phyloP scores from a whole-genome alignment of 2,329 filamentous ascomycete species.

The Xylaria sp. region DNA sequence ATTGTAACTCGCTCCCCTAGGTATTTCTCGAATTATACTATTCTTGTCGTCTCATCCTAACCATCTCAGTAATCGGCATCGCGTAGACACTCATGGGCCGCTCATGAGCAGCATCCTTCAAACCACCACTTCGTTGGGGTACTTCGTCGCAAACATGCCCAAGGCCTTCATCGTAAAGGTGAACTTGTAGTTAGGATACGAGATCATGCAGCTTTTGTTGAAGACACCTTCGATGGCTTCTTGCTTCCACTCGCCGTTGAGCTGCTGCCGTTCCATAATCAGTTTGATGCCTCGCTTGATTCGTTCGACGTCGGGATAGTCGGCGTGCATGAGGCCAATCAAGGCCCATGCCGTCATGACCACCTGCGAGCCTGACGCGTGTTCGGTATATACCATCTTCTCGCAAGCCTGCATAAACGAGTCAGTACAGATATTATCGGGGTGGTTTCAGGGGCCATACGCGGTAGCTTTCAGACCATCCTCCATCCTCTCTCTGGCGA shows the following conservation, averaged over 20 bases:
- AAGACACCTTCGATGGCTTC: slow-evolving; percentile 97
- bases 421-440: slow-evolving; percentile 2
- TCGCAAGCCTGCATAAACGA: slow-evolving; percentile 61
- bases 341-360: slow-evolving; percentile 92
- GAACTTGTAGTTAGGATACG: slow-evolving; percentile 98
- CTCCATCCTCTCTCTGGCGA: slow-evolving; percentile 81
- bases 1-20: not conserved
- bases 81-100: not conserved
- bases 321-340: slow-evolving; percentile 75
- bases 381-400: slow-evolving; percentile 67
- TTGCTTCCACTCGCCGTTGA: slow-evolving; percentile 90
- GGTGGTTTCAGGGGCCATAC: slow-evolving; percentile 35
- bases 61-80: not conserved
- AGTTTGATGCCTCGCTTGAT: slow-evolving; percentile 70
- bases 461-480: slow-evolving; percentile 93
- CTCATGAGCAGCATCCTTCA: slow-evolving; percentile 10
- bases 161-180: slow-evolving; percentile 90
- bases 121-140: slow-evolving; percentile 57
- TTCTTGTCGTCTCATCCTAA: not conserved
- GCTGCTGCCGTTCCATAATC: slow-evolving; percentile 77
- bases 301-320: slow-evolving; percentile 68
- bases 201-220: slow-evolving; percentile 99
- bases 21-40: not conserved
- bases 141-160: slow-evolving; percentile 76
- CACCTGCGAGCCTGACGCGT: slow-evolving; percentile 72